Evolutionary conservation across 345 rosid genomes (phyloP), one percentile per base, ranked within the genome.

Genomic region (Boechera stricta): DNA sequence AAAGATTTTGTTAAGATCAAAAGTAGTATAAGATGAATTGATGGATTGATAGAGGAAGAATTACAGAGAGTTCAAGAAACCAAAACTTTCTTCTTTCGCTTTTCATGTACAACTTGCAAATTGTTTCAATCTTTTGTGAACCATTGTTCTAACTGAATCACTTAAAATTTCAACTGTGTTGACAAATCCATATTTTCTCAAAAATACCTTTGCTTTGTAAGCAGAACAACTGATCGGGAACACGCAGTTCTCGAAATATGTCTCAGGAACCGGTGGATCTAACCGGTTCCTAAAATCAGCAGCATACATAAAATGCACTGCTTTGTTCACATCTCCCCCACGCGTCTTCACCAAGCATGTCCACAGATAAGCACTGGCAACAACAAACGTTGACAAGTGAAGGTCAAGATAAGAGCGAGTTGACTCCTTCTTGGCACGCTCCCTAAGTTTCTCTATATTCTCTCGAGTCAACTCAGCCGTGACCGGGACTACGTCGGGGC

Each of bases 211-310:
- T 1, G 76, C 41, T 18, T 64, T 10, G 45, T 41, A 6, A 4
- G 39, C 62, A 69, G 10, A 8, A 41, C 64, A 54, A 41, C 32
- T 28, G 0, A n/a, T 3, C 2, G 41, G 56, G n/a, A 35, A 66
- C 24, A 63, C 45, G 32, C 81, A 83, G 56, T 72, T 83, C 4
- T 86, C 85, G 7, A 81, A 81, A 10, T 83, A 85, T 1, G 60
- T 77, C 1, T 6, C 45, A 0, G 81, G 82, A 9, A 77, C 24
- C 0, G 77, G 73, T 5, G 79, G 75, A n/a, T 77, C 70, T 49
- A 79, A 60, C 13, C 75, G 79, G 33, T 29, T 5, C 42, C 85
- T 73, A 6, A 51, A 79, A 53, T 77, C 82, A 10, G 69, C 74
- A 4, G 80, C 0, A 10, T 79, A 64, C 1, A 11, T 64, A 3